Base-by-base conservation (phyloP, 1,284 basidiomycete species). In the Peniophora sp. region DNA sequence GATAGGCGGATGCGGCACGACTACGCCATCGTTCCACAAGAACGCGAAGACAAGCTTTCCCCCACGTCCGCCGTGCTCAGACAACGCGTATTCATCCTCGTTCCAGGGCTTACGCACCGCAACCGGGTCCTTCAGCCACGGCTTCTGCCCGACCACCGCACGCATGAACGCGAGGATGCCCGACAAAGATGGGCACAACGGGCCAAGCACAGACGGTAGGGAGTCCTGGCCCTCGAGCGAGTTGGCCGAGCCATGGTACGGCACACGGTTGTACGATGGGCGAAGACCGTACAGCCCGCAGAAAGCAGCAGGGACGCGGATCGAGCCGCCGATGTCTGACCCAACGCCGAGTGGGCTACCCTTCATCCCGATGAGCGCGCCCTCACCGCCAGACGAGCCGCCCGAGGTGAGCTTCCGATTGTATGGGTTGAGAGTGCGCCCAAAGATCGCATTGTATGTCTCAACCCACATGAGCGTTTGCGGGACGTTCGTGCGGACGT, bases 331-430 rank as follows among this genome's bases (percentile, higher is more conserved):
- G 23, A 45, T 78, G 61, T 89, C 85, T 3, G 83, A 83, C 8
- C 85, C 85, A 1, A 89, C 75, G 11, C 85, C 86, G 19, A 89
- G 63, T 0, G 79, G 78, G 48, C 78, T 80, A 3, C 83, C 83
- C 61, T 69, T 80, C 74, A 75, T 70, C 0, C 78, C 82, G 3
- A 81, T 62, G 3, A 83, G 65, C 0, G 79, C 78, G 8, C 76
- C 72, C 61, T 83, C 80, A 8, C 80, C 80, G 6, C 80, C 80
- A 0, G 74, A 76, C 0, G 75, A 78, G 0, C 79, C 79, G 3
- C 80, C 79, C 2, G 68, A 63, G 3, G 73, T 75, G n/a, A 76
- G 65, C 5, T 59, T 57, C 1, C 74, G 68, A 60, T 83, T 81
- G 58, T 68, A 67, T 0, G 79, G 79, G 56, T 79, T 81, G 45